Percentiles rank a stretch among this genome's conserved stretches.
Conservation (phyloP, 768 basidiomycete genomes). For the Naganishia randhawae region DNA sequence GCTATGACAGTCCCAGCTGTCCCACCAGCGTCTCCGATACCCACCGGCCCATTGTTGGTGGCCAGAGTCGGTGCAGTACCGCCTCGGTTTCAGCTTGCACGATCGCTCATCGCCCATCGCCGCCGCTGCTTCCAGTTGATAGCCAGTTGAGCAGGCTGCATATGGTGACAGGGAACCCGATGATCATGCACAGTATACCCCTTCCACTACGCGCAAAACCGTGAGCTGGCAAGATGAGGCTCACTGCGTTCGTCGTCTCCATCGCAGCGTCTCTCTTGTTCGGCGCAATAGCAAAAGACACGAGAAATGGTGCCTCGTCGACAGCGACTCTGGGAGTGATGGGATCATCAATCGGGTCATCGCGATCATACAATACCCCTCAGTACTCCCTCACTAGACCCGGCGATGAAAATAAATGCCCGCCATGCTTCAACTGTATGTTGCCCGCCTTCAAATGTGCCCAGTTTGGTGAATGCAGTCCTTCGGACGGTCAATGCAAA, state of each 20-base stretch:
- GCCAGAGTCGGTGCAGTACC: too few relatives aligned
- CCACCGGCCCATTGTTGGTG: too few relatives aligned
- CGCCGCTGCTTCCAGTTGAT: neutral
- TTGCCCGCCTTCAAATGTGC: constrained; percentile 87
- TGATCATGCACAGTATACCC: neutral
- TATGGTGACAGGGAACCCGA: too few relatives aligned
- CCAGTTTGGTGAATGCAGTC: constrained; percentile 75
- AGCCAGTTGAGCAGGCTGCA: neutral
- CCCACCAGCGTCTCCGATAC: too few relatives aligned
- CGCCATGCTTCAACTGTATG: constrained; percentile 87
- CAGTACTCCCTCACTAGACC: constrained; percentile 12
- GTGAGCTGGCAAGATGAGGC: neutral
- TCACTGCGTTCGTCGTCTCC: neutral
- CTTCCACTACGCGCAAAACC: neutral
- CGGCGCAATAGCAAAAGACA: neutral
- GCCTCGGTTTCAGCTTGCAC: too few relatives aligned
- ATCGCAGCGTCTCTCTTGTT: neutral
- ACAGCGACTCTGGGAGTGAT: neutral
- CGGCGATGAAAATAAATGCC: constrained; percentile 44
- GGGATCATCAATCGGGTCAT: constrained; percentile 7
- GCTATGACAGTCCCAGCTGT: too few relatives aligned
- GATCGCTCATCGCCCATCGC: constrained; percentile 14
- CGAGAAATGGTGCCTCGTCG: neutral
- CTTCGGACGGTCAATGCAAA: constrained; percentile 90
- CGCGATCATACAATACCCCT: neutral